Percentiles rank a stretch among this genome's conserved stretches.
phyloP scores from a whole-genome alignment of 768 basidiomycete species.

The Suillus occidentalis region DNA sequence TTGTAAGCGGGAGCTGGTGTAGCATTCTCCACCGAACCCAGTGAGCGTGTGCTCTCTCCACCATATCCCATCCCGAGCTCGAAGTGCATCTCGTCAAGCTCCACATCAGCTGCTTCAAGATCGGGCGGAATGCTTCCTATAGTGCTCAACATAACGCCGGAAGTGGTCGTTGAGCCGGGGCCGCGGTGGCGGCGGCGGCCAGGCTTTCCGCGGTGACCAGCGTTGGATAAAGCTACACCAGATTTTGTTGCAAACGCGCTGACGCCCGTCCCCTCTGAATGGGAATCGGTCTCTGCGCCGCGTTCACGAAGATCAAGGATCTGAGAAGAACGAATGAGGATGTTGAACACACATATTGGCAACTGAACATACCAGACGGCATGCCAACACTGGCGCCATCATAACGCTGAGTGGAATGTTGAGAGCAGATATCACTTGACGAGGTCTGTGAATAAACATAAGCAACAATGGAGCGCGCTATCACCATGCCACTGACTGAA shows the following conservation, averaged over 20 bases:
- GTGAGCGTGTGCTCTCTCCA: slow-evolving; percentile 39
- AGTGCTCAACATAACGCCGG: slow-evolving; percentile 63
- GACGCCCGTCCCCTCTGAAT: slow-evolving; percentile 71
- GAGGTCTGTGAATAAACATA: slow-evolving; percentile 50
- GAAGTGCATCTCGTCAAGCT: slow-evolving; percentile 54
- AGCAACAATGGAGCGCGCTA: not conserved
- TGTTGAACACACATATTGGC: not conserved
- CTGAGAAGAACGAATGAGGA: slow-evolving; percentile 34
- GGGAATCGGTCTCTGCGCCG: slow-evolving; percentile 66
- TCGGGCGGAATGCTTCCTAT: slow-evolving; percentile 59
- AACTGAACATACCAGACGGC: slow-evolving; percentile 56
- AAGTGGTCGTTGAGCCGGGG: slow-evolving; percentile 53
- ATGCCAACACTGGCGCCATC: slow-evolving; percentile 78
- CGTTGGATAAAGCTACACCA: slow-evolving; percentile 32
- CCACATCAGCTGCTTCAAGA: slow-evolving; percentile 52
- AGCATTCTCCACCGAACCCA: slow-evolving; percentile 29
- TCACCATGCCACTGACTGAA: slow-evolving; percentile 56
- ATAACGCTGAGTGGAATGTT: slow-evolving; percentile 85
- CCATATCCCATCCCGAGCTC: slow-evolving; percentile 54
- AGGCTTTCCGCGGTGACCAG: slow-evolving; percentile 20
- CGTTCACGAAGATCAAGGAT: slow-evolving; percentile 83
- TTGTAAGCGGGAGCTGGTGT: slow-evolving; percentile 55
- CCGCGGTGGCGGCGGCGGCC: slow-evolving; percentile 45
- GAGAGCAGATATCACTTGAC: slow-evolving; percentile 79
- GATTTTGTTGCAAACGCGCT: slow-evolving; percentile 68